Evolutionary conservation across 495 filamentous ascomycete genomes (phyloP).

Genomic region (Elasticomyces elasticus): DNA sequence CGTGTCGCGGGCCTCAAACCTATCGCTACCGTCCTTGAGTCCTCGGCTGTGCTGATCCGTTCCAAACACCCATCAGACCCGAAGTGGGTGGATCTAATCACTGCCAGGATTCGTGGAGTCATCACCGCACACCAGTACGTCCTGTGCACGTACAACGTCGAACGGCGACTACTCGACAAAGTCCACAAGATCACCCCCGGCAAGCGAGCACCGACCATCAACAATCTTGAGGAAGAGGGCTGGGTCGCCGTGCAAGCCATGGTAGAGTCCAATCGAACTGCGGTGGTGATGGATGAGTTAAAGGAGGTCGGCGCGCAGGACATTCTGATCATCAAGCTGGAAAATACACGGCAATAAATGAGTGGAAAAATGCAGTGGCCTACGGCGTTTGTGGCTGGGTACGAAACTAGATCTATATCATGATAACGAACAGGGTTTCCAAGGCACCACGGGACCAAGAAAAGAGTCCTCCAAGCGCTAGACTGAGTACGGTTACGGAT

Average conservation of each 20-base stretch:
- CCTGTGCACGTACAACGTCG: conserved; percentile 92
- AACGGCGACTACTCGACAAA: conserved; percentile 50
- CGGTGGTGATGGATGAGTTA: conserved; percentile 83
- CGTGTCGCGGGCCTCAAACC: conserved; percentile 90
- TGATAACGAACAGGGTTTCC: no score
- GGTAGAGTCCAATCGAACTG: conserved; percentile 85
- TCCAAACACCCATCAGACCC: conserved; percentile 75
- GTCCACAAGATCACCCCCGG: conserved; percentile 82
- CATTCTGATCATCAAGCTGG: conserved; percentile 78
- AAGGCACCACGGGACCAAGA: no score
- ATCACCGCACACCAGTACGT: conserved; percentile 94
- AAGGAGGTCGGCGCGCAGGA: conserved; percentile 71
- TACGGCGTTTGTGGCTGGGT: no score
- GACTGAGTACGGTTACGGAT: no score
- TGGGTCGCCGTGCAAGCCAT: conserved; percentile 93
- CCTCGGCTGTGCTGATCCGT: conserved; percentile 81
- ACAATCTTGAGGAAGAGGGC: conserved; percentile 68
- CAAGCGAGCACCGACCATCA: conserved; percentile 88
- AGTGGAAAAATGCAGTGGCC: no score
- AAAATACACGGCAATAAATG: conserved; percentile 56
- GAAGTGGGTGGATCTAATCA: conserved; percentile 67
- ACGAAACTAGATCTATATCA: no score
- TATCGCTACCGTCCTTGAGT: conserved; percentile 84
- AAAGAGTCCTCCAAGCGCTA: no score
- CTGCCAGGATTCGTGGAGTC: conserved; percentile 75